Conservation (phyloP, 352 stramenopile species). For the Globisporangium abappressorium region DNA sequence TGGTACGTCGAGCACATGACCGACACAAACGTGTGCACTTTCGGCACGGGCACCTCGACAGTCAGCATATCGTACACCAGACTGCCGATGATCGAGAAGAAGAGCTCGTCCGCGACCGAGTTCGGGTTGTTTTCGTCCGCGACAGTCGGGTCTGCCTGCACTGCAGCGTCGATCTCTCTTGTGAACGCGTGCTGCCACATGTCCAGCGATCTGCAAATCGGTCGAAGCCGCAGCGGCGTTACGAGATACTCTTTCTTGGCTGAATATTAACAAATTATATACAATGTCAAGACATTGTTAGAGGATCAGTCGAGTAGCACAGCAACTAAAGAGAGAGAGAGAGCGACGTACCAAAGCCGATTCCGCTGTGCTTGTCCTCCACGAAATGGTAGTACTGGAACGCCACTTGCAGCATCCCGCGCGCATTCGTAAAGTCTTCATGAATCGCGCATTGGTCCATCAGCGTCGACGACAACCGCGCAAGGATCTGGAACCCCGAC, state of each 20-base stretch:
- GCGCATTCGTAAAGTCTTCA: constrained; percentile 80
- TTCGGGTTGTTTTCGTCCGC: constrained; percentile 28
- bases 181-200: constrained; percentile 86
- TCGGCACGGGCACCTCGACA: constrained; percentile 65
- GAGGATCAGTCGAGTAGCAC: neutral
- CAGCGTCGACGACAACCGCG: constrained; percentile 47
- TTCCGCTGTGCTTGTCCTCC: constrained; percentile 69
- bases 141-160: constrained; percentile 34
- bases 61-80: constrained; percentile 87
- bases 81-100: constrained; percentile 81
- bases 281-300: neutral
- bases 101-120: constrained; percentile 62
- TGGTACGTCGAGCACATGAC: constrained; percentile 86
- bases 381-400: constrained; percentile 79
- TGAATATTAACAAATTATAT: constrained; percentile 17
- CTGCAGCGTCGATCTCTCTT: constrained; percentile 61
- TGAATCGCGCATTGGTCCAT: constrained; percentile 76
- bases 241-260: constrained; percentile 83
- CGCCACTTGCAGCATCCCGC: constrained; percentile 76
- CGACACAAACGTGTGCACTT: constrained; percentile 74
- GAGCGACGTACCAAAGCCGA: constrained; percentile 58
- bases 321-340: neutral
- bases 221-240: constrained; percentile 46
- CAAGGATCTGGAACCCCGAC: constrained; percentile 60
- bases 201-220: constrained; percentile 76